Evolutionary conservation across 2,329 filamentous ascomycete genomes (phyloP), one percentile per base, ranked within the genome.

Genomic region (Aspergillus oerlinghausenensis): DNA sequence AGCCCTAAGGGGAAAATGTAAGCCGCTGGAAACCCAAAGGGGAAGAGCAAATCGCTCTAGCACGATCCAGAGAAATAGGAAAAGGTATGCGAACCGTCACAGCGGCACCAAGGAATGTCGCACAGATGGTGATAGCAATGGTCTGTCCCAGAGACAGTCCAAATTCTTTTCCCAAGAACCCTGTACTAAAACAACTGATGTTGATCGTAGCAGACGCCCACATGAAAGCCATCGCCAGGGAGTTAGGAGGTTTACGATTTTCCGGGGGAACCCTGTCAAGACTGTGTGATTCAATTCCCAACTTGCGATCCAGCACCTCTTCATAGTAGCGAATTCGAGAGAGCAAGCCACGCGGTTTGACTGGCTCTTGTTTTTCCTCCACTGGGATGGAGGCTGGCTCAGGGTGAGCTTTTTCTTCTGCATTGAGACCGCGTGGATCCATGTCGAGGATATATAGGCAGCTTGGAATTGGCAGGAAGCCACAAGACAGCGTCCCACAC

Each of bases 201-300:
- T 82, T 82, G 75, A 82, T 77, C 1, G 78, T 81, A 9, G 75
- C 77, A 48, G 74, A 77, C 21, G 80, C 79, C 80, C 80, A 83
- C 55, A 83, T 70, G 56, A 81, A 66, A 10, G 78, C 79, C 80
- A 82, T 83, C 55, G 74, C 73, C 54, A 77, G 65, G 58, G 76
- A 75, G 63, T 77, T 77, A 21, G 68, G 70, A 70, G 58, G 49
- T 14, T 56, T 54, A 4, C 59, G 59, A 10, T 65, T 55, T 38
- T 65, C 65, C 35, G 79, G 75, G 5, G 71, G 71, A 60, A 79
- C 78, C 55, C 80, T 75, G 9, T 69, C 68, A 49, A 81, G 75
- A 47, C 76, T 78, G 50, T 80, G 69, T 2, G 78, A 74, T 66
- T 82, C 80, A 55, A 82, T 71, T 19, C 80, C 80, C 43, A 82